Evolutionary conservation across 2,329 filamentous ascomycete genomes (phyloP), one percentile per base, ranked within the genome.

Genomic region (Penicillium sp.): DNA sequence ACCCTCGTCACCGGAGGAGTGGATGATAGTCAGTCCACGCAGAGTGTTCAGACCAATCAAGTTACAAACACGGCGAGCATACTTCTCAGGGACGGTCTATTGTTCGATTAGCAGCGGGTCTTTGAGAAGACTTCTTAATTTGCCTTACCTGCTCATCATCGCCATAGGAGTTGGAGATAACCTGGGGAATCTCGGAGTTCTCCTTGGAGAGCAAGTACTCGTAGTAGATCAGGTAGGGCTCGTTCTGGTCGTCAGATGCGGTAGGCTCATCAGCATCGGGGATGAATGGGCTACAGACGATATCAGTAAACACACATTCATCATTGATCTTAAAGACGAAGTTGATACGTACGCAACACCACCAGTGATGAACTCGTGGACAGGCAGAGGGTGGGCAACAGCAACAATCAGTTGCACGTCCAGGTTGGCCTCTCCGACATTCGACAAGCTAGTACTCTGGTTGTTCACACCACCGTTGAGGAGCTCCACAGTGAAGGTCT

Each of bases 151-250:
- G 69, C 75, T 91, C 89, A 57, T 86, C 83, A 63, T 90, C 88
- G 53, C 87, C 88, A 72, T 91, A 91, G 0, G 87, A 89, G 13
- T 85, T 87, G 56, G 82, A 85, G 69, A 91, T 84, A 17, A 88
- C 84, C 51, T 86, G 83, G 0, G 89, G 88, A 1, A 91, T 79
- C 7, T 79, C 72, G 0, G 75, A 69, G 57, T 83, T 75, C 22
- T 75, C 69, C 62, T 83, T 82, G 1, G 77, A 75, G 0, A 89
- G 81, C 1, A 90, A 73, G 73, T 86, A 85, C 59, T 85, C 81
- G 8, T 90, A 79, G 79, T 85, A 90, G 15, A 82, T 82, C 1
- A 90, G 79, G 74, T 90, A 91, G 0, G 88, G 88, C 77, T 92
- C 89, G 73, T 91, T 91, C 66, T 81, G 82, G 73, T 88, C 83